Evolutionary conservation across 2,329 filamentous ascomycete genomes (phyloP).

Genomic region (Aspergillus pseudoterreus): DNA sequence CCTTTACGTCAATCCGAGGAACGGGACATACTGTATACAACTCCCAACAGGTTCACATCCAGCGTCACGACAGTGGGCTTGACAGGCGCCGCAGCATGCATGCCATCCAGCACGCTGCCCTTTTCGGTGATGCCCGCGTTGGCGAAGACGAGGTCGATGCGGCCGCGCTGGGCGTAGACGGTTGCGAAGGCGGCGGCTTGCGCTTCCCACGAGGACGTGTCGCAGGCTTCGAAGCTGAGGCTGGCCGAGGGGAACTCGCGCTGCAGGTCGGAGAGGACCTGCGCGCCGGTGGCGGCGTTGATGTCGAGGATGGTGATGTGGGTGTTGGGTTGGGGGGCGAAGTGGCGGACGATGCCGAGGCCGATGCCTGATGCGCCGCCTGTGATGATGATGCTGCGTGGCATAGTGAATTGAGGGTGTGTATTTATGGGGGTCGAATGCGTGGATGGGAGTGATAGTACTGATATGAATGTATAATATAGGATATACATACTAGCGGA

Average conservation of each 20-base stretch:
- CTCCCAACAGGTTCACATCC: slow-evolving; percentile 36
- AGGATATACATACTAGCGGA: too few species aligned
- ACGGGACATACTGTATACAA: slow-evolving; percentile 43
- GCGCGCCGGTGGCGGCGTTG: slow-evolving; percentile 20
- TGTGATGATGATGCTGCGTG: slow-evolving; percentile 26
- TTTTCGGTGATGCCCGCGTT: slow-evolving; percentile 50
- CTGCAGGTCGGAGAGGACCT: slow-evolving; percentile 19
- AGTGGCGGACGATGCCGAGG: slow-evolving; percentile 31
- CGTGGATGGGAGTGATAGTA: too few species aligned
- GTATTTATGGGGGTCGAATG: too few species aligned
- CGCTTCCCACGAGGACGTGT: slow-evolving; percentile 35
- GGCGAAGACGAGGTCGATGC: slow-evolving; percentile 48
- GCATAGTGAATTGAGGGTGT: not conserved
- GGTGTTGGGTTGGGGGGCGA: slow-evolving; percentile 25
- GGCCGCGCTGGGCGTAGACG: slow-evolving; percentile 26
- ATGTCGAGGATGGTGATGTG: slow-evolving; percentile 33
- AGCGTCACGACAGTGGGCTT: slow-evolving; percentile 37
- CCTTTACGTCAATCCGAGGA: not conserved
- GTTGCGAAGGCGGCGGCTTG: slow-evolving; percentile 24
- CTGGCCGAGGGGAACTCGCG: slow-evolving; percentile 23
- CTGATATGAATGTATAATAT: too few species aligned
- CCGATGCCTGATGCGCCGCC: slow-evolving; percentile 37
- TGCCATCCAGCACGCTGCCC: slow-evolving; percentile 32
- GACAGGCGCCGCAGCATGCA: slow-evolving; percentile 21
- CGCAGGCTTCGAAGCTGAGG: slow-evolving; percentile 27